Evolutionary conservation across 108 stramenopile genomes (phyloP), one percentile per base, ranked within the genome.

Genomic region (Pseudonitzschia delicatissima): DNA sequence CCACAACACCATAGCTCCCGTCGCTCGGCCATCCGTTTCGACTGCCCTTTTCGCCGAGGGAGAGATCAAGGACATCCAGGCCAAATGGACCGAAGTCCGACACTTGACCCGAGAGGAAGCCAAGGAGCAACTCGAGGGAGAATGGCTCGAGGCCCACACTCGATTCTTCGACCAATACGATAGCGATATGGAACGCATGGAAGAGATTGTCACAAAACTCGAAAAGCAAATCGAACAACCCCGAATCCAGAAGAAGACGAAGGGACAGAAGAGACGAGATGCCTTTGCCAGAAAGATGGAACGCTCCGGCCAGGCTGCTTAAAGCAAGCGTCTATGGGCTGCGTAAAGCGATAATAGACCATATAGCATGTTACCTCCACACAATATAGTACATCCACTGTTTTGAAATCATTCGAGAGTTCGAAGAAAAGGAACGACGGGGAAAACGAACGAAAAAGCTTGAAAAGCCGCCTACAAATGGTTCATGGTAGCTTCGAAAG

Each of bases 121-220:
- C 12, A 40, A 80, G 18, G 70, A 78, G 13, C 67, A 71, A 42
- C 78, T 92, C 9, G 62, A 73, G 26, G 84, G 74, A 26, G 91
- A 92, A 57, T 88, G 88, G 75, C 68, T 89, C 12, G 88, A 85
- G 37, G 79, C 91, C 31, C 86, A 87, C 87, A 84, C 82, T 45
- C 68, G 81, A 34, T 92, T 81, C 65, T 76, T 72, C 53, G 71
- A 75, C 9, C 82, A 87, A 57, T 77, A 80, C 36, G 77, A 88
- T 27, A 76, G 86, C 15, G 83, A 85, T 25, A 86, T 87, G 73
- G 59, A 67, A 21, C 66, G 77, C 52, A 84, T 89, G 85, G 45
- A 69, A 59, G 87, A 92, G 55, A 76, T 86, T 62, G 80, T 77
- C 8, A 33, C 49, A 13, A 66, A 79, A 28, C 50, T 91, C 39